Evolutionary conservation across 768 basidiomycete genomes (phyloP).

Genomic region (Phlegmacium glaucopus): DNA sequence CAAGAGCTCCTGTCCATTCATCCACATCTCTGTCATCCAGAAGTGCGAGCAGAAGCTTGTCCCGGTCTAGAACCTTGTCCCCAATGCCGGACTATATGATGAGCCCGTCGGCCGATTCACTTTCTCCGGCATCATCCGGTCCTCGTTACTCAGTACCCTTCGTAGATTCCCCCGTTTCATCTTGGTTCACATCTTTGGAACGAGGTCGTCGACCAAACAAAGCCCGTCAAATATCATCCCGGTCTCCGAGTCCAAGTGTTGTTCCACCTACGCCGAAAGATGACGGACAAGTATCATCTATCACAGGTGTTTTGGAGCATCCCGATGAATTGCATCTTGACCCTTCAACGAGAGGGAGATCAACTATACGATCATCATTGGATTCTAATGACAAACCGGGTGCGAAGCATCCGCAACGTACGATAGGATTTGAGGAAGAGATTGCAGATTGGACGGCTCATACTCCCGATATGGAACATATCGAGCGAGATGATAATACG

Average conservation of each 20-base stretch:
- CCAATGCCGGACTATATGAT: slow-evolving; percentile 6
- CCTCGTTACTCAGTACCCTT: too few species aligned
- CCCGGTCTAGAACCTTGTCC: slow-evolving; percentile 27
- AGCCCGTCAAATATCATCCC: slow-evolving; percentile 27
- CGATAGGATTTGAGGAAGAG: slow-evolving; percentile 7
- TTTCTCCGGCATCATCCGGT: neutral
- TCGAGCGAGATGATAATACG: neutral
- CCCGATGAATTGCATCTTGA: slow-evolving; percentile 25
- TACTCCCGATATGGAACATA: neutral
- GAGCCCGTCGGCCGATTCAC: neutral
- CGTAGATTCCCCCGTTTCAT: slow-evolving; percentile 12
- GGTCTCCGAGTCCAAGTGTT: slow-evolving; percentile 47
- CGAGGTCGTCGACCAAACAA: slow-evolving; percentile 32
- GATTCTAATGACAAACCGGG: neutral
- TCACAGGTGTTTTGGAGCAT: slow-evolving; percentile 20
- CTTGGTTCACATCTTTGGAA: slow-evolving; percentile 21
- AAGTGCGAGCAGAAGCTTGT: slow-evolving; percentile 38
- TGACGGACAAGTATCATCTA: slow-evolving; percentile 11
- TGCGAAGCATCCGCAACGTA: neutral
- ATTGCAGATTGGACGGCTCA: neutral
- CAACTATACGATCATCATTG: neutral
- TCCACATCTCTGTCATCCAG: slow-evolving; percentile 36
- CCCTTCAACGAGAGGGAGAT: neutral
- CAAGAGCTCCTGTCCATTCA: slow-evolving; percentile 41
- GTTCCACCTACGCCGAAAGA: slow-evolving; percentile 45